Conservation (phyloP, 768 basidiomycete species). For the Leucocoprinus sp. region DNA sequence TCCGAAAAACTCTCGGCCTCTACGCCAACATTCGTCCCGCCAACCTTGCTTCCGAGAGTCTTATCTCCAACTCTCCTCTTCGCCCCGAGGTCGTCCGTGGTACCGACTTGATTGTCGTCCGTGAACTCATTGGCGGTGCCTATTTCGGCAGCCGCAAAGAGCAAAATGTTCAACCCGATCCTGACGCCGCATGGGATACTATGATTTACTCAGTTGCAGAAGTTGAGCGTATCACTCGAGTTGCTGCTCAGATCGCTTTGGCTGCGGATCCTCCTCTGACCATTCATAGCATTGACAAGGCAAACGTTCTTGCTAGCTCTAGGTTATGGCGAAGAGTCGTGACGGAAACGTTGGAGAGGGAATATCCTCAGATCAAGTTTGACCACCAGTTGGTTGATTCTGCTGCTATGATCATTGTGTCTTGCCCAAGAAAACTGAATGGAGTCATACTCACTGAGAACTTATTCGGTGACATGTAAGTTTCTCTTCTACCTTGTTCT, state of each 20-base stretch:
- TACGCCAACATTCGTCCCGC: constrained; percentile 99
- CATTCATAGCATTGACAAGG: constrained; percentile 95
- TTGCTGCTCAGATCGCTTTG: constrained; percentile 89
- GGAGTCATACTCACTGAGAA: constrained; percentile 95
- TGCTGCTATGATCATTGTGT: constrained; percentile 91
- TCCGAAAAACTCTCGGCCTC: constrained; percentile 89
- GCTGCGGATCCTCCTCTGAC: constrained; percentile 74
- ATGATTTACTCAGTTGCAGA: constrained; percentile 90
- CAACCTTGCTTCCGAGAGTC: constrained; percentile 86
- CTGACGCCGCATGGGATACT: constrained; percentile 79
- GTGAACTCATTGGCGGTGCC: constrained; percentile 92
- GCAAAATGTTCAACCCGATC: constrained; percentile 56
- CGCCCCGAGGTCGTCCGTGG: constrained; percentile 76
- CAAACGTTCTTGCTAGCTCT: constrained; percentile 94
- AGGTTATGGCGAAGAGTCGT: constrained; percentile 93
- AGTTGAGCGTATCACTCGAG: constrained; percentile 90
- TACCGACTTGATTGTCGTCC: constrained; percentile 86
- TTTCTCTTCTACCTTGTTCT: constrained; percentile 12
- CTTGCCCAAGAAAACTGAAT: constrained; percentile 86
- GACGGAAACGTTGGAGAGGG: constrained; percentile 70
- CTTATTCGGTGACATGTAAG: constrained; percentile 95
- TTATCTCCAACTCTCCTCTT: constrained; percentile 83
- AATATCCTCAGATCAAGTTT: constrained; percentile 82
- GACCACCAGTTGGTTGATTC: constrained; percentile 95
- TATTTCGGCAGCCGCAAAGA: constrained; percentile 96